A percentile compares a stretch with the other conserved stretches of the same genome.
These are phyloP conservation scores for Capsella rubella DNA, from an alignment of 441 rosid genomes.

Conservation along the genomic window DNA sequence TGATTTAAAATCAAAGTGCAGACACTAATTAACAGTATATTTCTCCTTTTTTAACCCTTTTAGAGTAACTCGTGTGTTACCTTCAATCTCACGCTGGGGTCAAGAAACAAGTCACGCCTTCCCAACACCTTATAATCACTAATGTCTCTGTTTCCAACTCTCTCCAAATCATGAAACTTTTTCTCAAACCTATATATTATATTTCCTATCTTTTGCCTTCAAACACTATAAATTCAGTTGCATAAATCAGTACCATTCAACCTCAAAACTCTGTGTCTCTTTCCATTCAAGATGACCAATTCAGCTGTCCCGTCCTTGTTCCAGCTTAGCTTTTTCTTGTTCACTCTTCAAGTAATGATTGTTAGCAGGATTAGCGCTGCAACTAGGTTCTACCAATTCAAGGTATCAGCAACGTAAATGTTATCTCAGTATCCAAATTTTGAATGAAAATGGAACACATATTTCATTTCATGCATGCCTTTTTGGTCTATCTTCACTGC, in stretches of 20 bases:
- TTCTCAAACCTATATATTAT: conserved; percentile 5
- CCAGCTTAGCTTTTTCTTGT: conserved; percentile 38
- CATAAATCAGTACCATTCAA: conserved; percentile 25
- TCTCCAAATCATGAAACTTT: conserved; percentile 32
- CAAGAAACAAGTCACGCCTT: conserved; percentile 46
- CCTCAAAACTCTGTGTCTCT: conserved; percentile 25
- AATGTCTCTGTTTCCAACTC: conserved; percentile 38
- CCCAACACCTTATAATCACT: conserved; percentile 49
- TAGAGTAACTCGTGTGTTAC: conserved; percentile 41
- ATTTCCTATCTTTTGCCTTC: neutral
- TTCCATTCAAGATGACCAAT: conserved; percentile 30
- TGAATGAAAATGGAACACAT: neutral
- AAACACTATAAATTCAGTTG: conserved; percentile 35
- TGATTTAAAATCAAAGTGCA: conserved; percentile 25
- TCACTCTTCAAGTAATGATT: conserved; percentile 42
- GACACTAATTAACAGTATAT: neutral
- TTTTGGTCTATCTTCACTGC: neutral
- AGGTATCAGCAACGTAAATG: conserved; percentile 47
- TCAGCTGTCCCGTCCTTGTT: conserved; percentile 29
- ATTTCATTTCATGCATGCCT: neutral
- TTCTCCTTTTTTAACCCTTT: conserved; percentile 26
- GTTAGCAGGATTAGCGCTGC: conserved; percentile 53
- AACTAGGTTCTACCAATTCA: conserved; percentile 77
- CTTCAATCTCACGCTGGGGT: conserved; percentile 49
- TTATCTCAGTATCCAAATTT: neutral